Conservation (phyloP, 345 rosid species). For the Citropsis articulata region DNA sequence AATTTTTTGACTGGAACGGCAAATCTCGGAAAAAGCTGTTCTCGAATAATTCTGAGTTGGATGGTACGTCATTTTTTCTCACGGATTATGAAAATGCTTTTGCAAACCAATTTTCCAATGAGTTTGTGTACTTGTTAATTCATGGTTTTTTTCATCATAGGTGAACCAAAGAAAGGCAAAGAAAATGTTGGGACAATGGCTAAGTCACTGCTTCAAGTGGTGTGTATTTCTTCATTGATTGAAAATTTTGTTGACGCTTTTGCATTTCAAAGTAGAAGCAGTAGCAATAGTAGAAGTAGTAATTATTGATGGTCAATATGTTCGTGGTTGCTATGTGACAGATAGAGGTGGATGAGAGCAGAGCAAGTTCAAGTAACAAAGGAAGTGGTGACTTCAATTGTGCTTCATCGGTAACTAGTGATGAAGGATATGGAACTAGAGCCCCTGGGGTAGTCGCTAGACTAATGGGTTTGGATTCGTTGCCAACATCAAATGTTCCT, state of each 20-base stretch:
- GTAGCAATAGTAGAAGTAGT: background rate
- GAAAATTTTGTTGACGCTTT: slow-evolving; percentile 3
- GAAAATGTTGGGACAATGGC: slow-evolving; percentile 33
- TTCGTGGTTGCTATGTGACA: slow-evolving; percentile 22
- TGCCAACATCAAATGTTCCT: slow-evolving; percentile 53
- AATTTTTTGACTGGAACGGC: slow-evolving; percentile 83
- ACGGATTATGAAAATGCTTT: background rate
- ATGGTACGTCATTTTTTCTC: slow-evolving; percentile 34
- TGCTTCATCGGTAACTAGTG: slow-evolving; percentile 66
- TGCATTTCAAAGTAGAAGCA: background rate
- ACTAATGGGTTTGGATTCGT: slow-evolving; percentile 91
- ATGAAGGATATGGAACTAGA: slow-evolving; percentile 57
- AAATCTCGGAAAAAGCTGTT: slow-evolving; percentile 83
- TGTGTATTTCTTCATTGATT: slow-evolving; percentile 26
- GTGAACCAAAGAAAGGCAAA: slow-evolving; percentile 42
- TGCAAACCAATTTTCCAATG: background rate
- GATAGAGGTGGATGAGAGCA: slow-evolving; percentile 46
- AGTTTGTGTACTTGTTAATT: background rate
- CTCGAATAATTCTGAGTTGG: slow-evolving; percentile 35
- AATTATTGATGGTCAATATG: slow-evolving; percentile 12
- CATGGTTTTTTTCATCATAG: slow-evolving; percentile 22
- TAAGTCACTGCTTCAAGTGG: slow-evolving; percentile 36
- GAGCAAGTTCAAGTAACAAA: slow-evolving; percentile 38
- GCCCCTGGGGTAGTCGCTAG: slow-evolving; percentile 92
- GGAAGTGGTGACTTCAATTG: slow-evolving; percentile 51